Percentiles rank a stretch among this genome's conserved stretches.
phyloP scores from a whole-genome alignment of 768 basidiomycete genomes.

The Macrocybe gigantea region DNA sequence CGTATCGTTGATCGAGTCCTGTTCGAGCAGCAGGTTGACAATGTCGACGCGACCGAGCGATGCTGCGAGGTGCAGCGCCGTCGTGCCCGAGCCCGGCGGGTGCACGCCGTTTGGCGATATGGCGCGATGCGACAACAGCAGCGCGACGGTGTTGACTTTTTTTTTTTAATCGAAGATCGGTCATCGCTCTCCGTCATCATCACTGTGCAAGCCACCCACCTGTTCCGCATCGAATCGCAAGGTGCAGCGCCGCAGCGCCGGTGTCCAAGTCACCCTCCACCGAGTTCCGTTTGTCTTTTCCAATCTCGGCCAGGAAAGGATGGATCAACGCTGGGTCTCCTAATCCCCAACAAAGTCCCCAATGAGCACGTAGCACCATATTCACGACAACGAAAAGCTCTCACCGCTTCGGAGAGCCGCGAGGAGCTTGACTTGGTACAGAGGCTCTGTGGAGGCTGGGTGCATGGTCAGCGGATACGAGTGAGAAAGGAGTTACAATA shows the following conservation, averaged over 20 bases:
- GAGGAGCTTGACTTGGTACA: slow-evolving; percentile 62
- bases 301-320: slow-evolving; percentile 73
- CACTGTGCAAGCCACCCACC: slow-evolving; percentile 27
- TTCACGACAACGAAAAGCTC: slow-evolving; percentile 8
- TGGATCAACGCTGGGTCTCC: slow-evolving; percentile 70
- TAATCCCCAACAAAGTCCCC: slow-evolving; percentile 25
- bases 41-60: slow-evolving; percentile 54
- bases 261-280: background rate
- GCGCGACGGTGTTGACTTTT: slow-evolving; percentile 47
- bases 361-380: background rate
- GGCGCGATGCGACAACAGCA: slow-evolving; percentile 51
- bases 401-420: slow-evolving; percentile 57
- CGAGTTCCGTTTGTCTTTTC: slow-evolving; percentile 49
- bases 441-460: slow-evolving; percentile 26
- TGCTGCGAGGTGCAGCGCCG: slow-evolving; percentile 52
- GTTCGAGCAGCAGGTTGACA: slow-evolving; percentile 56
- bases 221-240: slow-evolving; percentile 60
- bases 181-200: background rate
- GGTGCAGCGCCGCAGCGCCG: slow-evolving; percentile 56
- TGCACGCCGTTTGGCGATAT: slow-evolving; percentile 59
- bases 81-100: slow-evolving; percentile 53
- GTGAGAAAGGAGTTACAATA: too few species aligned
- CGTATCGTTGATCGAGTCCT: slow-evolving; percentile 38
- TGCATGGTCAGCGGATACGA: too few species aligned
- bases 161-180: background rate